Base-by-base conservation (phyloP, 257 asterid species). In the Solanum chilense region DNA sequence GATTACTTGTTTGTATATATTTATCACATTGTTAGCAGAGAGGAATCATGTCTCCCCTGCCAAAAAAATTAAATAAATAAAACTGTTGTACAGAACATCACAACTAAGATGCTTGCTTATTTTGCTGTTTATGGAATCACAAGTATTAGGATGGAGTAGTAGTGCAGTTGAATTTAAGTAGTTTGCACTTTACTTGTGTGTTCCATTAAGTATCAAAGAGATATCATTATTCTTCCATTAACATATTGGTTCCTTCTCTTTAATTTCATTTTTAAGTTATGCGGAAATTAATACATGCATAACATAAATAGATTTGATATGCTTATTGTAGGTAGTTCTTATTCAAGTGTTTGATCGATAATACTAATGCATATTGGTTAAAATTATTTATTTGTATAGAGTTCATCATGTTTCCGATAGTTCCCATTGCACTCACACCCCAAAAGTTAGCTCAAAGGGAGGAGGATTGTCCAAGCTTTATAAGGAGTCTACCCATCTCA, bases 401-500 rank as follows among this genome's bases (percentile, higher is more conserved):
- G 85, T 87, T 90, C 69, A 95, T 94, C 86, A 92, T 97, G 93
- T 86, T 71, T 77, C 97, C 98, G 3, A 94, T 91, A 86, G 94
- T 93, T 87, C 97, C 98, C 8, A 94, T 97, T 90, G 35, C 35
- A 33, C 35, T 33, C 35, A 33, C 35, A 33, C 35, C 5, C 35
- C 35, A 33, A 33, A 33, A 33, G 35, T 33, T 33, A 33, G 35
- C 35, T 33, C 35, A 33, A 33, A 33, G 35, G 35, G 35, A 33
- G 35, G 35, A 33, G 35, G 35, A 4, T 33, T 33, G 35, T 0
- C 5, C 35, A 33, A 33, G 1, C 1, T 5, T 33, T 33, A 33
- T 33, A 33, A 33, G 35, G 35, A 33, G 35, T 33, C 5, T 5
- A 33, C 5, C 5, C 35, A 33, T 33, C 35, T 33, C 35, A 33